Evolutionary conservation across 805 yeast genomes (phyloP).

Genomic region (Candida ortonii): DNA sequence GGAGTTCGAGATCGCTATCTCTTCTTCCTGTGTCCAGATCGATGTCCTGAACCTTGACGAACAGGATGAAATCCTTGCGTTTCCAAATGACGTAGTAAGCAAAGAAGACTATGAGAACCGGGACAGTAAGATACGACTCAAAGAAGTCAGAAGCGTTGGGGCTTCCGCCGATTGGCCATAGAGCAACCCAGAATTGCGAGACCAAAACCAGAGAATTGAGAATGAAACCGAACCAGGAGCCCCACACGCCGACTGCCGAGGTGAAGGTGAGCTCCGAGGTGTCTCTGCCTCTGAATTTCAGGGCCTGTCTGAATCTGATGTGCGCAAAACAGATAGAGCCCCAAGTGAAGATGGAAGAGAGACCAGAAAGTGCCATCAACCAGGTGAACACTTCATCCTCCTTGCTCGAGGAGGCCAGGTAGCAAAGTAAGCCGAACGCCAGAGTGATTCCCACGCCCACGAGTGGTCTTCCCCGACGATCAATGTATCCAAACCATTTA

Average conservation of each 20-base stretch:
- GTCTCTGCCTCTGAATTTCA: conserved; percentile 63
- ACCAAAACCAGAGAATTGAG: conserved; percentile 59
- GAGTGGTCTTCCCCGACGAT: conserved; percentile 75
- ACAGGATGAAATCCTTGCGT: conserved; percentile 43
- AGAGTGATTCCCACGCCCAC: conserved; percentile 59
- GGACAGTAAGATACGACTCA: conserved; percentile 60
- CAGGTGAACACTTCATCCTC: conserved; percentile 64
- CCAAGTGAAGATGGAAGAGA: conserved; percentile 80
- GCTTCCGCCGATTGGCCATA: conserved; percentile 58
- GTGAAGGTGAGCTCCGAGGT: conserved; percentile 64
- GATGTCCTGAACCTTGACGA: conserved; percentile 45
- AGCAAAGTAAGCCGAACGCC: conserved; percentile 55
- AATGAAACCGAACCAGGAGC: conserved; percentile 60
- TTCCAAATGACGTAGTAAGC: conserved; percentile 35
- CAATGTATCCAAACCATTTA: conserved; percentile 60
- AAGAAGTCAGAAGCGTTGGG: conserved; percentile 62
- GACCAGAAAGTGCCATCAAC: conserved; percentile 75
- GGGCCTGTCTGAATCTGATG: conserved; percentile 66
- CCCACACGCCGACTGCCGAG: conserved; percentile 65
- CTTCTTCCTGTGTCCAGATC: conserved; percentile 66
- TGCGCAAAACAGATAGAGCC: conserved; percentile 68
- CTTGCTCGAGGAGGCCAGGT: conserved; percentile 57
- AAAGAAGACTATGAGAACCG: conserved; percentile 55
- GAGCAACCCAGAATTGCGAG: conserved; percentile 82
- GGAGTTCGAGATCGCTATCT: conserved; percentile 52